Evolutionary conservation across 345 rosid genomes (phyloP), one percentile per base, ranked within the genome.

Genomic region (Raphanus sativus): DNA sequence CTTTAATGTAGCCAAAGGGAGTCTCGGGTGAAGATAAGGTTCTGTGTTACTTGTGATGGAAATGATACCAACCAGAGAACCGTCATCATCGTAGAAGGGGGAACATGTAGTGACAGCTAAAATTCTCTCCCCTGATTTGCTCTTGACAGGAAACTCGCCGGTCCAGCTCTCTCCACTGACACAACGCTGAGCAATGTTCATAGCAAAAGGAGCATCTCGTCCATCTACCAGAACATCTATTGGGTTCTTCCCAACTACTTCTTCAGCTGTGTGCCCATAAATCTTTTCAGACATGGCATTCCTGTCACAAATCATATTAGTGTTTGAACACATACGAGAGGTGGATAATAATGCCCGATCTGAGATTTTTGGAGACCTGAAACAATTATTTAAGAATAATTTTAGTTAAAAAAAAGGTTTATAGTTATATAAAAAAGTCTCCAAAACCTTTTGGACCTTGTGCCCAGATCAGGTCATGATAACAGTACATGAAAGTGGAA

Each of bases 121-220:
- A 83, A 95, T 81, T 65, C 82, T 89, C 67, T 88, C 87, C 59
- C 92, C 94, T 67, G 65, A 75, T 84, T 88, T 92, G 81, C 83
- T 92, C 89, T 83, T 95, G 15, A 89, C 84, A 0, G 98, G 97
- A 83, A 92, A 87, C 84, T 88, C 89, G 6, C 99, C 99, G 0
- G 91, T 86, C 98, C 98, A 95, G 63, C 83, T 85, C 86, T 90
- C 93, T 58, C 99, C 99, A 81, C 38, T 62, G 4, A 45, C 79
- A 33, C 88, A 86, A 13, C 89, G 86, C 6, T 77, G 71, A 61
- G 89, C 78, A 26, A 95, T 85, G 61, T 73, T 74, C 56, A 80
- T 79, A 0, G 88, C 99, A 29, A 88, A 65, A 0, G 62, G 66
- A 77, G 65, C 80, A 85, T 95, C 96, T 60, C 70, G 81, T 55